Evolutionary conservation across 2,329 filamentous ascomycete species (phyloP).

Genomic region (Parascedosporium putredinis): DNA sequence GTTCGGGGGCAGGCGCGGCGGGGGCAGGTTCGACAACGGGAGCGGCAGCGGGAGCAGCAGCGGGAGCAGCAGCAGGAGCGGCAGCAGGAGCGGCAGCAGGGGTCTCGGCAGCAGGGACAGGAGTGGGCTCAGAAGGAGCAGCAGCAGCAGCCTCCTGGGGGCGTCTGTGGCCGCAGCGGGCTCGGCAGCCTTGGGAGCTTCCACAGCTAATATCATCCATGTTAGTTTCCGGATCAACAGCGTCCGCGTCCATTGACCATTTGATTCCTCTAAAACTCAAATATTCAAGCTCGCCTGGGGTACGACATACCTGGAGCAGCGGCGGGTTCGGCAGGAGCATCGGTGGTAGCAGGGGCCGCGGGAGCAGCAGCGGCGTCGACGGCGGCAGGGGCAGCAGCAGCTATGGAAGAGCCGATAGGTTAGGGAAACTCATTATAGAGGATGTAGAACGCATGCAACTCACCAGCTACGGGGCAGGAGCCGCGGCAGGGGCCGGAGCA

Average conservation of each 20-base stretch:
- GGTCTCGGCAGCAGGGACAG: constrained; percentile 16
- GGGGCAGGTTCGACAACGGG: constrained; percentile 11
- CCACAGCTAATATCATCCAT: background rate
- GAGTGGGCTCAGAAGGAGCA: constrained; percentile 10
- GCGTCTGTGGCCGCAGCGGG: constrained; percentile 17
- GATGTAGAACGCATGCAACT: background rate
- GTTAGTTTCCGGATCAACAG: background rate
- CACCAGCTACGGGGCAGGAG: background rate
- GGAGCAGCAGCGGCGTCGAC: constrained; percentile 10
- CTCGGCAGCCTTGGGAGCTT: constrained; percentile 10
- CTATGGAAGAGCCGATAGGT: background rate
- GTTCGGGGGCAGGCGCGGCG: constrained; percentile 9
- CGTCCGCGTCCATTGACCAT: no score
- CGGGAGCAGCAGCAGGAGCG: constrained; percentile 9
- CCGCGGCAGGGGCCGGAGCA: background rate
- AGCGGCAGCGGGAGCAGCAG: constrained; percentile 9
- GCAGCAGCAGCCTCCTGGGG: constrained; percentile 17
- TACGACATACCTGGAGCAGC: constrained; percentile 10
- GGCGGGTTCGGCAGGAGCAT: constrained; percentile 15
- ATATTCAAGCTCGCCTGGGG: background rate
- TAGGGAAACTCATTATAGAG: background rate
- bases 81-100: constrained; percentile 12
- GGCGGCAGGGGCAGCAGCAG: background rate
- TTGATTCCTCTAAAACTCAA: background rate
- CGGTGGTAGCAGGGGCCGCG: constrained; percentile 19